Conservation (phyloP, 2,329 filamentous ascomycete species). For the Phaeoacremonium minimum region DNA sequence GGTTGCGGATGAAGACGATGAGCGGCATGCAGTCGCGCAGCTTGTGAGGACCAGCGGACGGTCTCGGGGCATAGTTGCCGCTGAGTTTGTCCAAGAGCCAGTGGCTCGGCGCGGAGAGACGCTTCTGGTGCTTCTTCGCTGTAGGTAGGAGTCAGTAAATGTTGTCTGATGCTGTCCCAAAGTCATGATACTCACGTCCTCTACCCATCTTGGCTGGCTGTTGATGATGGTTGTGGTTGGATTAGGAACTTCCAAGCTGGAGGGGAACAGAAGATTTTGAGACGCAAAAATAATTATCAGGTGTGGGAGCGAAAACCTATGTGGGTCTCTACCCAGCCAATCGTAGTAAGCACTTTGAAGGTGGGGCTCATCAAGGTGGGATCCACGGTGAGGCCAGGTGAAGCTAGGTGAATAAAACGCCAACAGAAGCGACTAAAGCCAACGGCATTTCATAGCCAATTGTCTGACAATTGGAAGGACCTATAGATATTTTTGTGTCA, state of each 20-base stretch:
- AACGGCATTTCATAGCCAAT: no score
- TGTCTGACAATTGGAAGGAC: no score
- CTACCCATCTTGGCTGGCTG: constrained; percentile 12
- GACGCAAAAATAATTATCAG: no score
- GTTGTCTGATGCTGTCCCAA: constrained; percentile 3
- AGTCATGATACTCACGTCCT: constrained; percentile 13
- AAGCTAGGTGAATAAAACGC: no score
- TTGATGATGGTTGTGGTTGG: constrained; percentile 7
- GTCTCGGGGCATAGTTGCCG: constrained; percentile 73
- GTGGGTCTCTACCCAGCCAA: no score
- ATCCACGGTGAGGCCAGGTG: no score
- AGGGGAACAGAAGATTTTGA: constrained; percentile 2
- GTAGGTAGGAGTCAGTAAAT: constrained; percentile 23
- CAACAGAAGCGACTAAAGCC: no score
- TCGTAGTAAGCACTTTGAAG: no score
- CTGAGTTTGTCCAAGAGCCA: constrained; percentile 99
- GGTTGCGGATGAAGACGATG: constrained; percentile 95
- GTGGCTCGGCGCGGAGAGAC: constrained; percentile 97
- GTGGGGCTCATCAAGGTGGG: no score
- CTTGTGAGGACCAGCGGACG: constrained; percentile 93
- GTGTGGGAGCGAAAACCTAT: not conserved
- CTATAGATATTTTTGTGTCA: no score
- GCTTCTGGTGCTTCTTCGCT: constrained; percentile 99
- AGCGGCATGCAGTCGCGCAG: constrained; percentile 97
- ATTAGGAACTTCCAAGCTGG: constrained; percentile 8